Conservation (phyloP, 2,329 filamentous ascomycete genomes). For the Fusarium buharicum region DNA sequence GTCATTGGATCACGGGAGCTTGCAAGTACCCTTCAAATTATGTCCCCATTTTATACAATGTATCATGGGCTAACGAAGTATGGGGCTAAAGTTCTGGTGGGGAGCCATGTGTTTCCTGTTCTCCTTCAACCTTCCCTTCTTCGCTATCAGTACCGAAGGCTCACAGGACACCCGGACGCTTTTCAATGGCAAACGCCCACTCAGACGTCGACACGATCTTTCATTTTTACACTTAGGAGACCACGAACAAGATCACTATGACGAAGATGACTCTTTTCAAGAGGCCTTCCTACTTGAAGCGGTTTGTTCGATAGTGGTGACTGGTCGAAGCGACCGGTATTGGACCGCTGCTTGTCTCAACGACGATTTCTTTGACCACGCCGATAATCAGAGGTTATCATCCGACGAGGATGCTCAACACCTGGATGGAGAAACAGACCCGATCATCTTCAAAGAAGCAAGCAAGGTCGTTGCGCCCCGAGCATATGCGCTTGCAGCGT, state of each 20-base stretch:
- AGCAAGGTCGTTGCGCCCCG: background rate
- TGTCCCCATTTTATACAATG: no score
- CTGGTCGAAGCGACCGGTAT: constrained; percentile 6
- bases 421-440: background rate
- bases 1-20: constrained; percentile 2
- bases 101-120: constrained; percentile 15
- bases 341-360: constrained; percentile 17
- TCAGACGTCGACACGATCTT: constrained; percentile 9
- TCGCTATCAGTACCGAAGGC: background rate
- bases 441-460: background rate
- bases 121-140: constrained; percentile 22
- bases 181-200: background rate
- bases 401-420: background rate
- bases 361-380: constrained; percentile 9
- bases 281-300: constrained; percentile 4
- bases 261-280: background rate
- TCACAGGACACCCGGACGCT: constrained; percentile 3
- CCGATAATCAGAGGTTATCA: background rate
- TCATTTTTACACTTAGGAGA: constrained; percentile 4
- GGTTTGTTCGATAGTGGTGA: constrained; percentile 9
- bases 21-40: constrained; percentile 7
- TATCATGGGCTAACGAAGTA: no score
- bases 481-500: constrained; percentile 14
- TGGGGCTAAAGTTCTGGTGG: constrained; percentile 15
- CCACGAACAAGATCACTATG: background rate